Evolutionary conservation across 2,329 filamentous ascomycete genomes (phyloP), one percentile per base, ranked within the genome.

Genomic region (Dothideomycetes sp.): DNA sequence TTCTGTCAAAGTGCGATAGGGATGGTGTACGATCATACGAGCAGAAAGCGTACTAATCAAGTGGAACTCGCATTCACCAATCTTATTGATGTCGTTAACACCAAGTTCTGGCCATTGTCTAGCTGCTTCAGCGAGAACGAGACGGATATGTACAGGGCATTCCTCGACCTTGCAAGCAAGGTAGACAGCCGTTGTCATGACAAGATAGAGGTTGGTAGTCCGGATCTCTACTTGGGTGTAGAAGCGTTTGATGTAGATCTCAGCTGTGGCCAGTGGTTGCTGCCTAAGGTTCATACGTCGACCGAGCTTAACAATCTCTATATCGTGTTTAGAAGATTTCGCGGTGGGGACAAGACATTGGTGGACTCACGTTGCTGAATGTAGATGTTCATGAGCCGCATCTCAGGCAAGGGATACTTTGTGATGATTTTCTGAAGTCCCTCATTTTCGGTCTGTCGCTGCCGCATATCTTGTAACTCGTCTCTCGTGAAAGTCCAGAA

Each of bases 91-190:
- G 60, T 94, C 87, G 44, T 80, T 75, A 28, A 75, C 70, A 50
- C 84, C 76, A 45, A 82, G 75, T 49, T 88, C 84, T 70, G 84
- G 80, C 85, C 86, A 94, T 45, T 93, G 72, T 44, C 82, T 76
- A 23, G 86, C 79, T 3, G 88, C 86, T 61, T 98, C 91, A 33
- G 78, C 81, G 9, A 91, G 80, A 44, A 98, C 81, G 48, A 94
- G 75, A 20, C 91, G 78, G 54, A 98, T 96, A 60, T 98, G 91
- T 60, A 96, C 89, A 3, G 91, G 91, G 36, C 81, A 88, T 62
- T 98, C 91, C 61, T 98, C 91, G 78, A 94, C 94, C 65, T 98
- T 98, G 67, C 87, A 94, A 15, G 91, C 88, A 24, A 98, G 70
- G 60, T 98, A 98, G 46, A 96, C 74, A 4, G 89, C 84, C 1